These are phyloP conservation scores for Mucor racemosus DNA, from an alignment of 371 early-diverging fungal species.

Conservation along the genomic window DNA sequence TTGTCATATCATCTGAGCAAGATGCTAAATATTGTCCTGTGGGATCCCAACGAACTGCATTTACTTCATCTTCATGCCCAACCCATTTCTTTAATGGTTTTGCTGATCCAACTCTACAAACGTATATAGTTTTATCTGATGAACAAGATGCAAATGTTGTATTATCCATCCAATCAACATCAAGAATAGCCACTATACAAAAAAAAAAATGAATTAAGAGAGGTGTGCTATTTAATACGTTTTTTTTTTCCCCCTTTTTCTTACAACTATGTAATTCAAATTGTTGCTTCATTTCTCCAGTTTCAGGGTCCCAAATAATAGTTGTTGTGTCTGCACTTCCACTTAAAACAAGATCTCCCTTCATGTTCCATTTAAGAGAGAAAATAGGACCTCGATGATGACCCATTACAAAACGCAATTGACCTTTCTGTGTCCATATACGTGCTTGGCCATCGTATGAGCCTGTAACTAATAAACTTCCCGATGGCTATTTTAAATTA, in stretches of 20 bases:
- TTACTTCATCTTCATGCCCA: conserved; percentile 90
- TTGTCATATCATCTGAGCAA: conserved; percentile 90
- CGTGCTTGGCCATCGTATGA: conserved; percentile 90
- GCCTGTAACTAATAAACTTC: conserved; percentile 87
- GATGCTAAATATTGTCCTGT: conserved; percentile 84
- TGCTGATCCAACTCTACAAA: conserved; percentile 74
- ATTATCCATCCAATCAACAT: conserved; percentile 94
- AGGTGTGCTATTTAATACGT: background rate
- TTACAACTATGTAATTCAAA: conserved; percentile 78
- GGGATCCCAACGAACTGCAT: conserved; percentile 89
- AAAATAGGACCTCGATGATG: conserved; percentile 87
- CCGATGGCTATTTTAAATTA: conserved; percentile 63
- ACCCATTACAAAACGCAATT: conserved; percentile 68
- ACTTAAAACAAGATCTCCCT: conserved; percentile 78
- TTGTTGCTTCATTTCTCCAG: conserved; percentile 79
- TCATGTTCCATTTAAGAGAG: conserved; percentile 86
- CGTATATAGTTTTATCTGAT: conserved; percentile 78
- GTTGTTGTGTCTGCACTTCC: conserved; percentile 85
- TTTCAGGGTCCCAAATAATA: conserved; percentile 84
- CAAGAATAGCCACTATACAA: conserved; percentile 69
- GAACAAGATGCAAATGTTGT: conserved; percentile 92
- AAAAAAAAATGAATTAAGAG: background rate
- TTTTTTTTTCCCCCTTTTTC: background rate
- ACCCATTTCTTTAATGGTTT: conserved; percentile 72
- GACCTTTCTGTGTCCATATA: conserved; percentile 80